phyloP scores from a whole-genome alignment of 2,329 filamentous ascomycete species.

The Coniochaeta sp. region DNA sequence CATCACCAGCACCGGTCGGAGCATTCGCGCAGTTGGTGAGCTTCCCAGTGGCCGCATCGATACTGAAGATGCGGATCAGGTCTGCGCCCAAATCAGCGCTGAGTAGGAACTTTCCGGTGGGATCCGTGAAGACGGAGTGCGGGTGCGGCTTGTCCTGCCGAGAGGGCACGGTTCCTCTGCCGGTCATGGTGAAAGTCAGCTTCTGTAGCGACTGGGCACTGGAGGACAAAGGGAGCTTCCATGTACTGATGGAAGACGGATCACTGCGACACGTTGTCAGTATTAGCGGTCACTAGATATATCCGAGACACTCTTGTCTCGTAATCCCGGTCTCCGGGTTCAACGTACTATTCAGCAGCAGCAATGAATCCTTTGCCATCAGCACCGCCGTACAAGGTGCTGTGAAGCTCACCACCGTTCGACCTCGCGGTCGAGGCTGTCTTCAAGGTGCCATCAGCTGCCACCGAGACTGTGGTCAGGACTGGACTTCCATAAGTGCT shows the following conservation, averaged over 20 bases:
- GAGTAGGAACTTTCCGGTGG: slow-evolving; percentile 39
- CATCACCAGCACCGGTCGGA: slow-evolving; percentile 35
- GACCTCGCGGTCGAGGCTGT: slow-evolving; percentile 18
- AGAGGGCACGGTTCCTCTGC: slow-evolving; percentile 31
- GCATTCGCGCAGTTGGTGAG: slow-evolving; percentile 37
- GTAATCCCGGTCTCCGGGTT: neutral
- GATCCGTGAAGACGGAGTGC: slow-evolving; percentile 42
- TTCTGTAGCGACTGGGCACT: slow-evolving; percentile 24
- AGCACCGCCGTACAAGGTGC: slow-evolving; percentile 28
- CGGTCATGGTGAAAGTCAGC: slow-evolving; percentile 31
- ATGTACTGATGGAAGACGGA: slow-evolving; percentile 34
- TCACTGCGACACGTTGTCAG: slow-evolving; percentile 19
- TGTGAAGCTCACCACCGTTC: slow-evolving; percentile 21
- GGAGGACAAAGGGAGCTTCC: slow-evolving; percentile 28
- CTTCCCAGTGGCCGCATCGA: slow-evolving; percentile 33
- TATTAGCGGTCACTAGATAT: neutral
- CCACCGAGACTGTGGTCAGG: slow-evolving; percentile 25
- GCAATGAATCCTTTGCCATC: slow-evolving; percentile 33
- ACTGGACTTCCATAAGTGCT: slow-evolving; percentile 25
- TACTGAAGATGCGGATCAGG: slow-evolving; percentile 43
- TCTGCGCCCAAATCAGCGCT: slow-evolving; percentile 48
- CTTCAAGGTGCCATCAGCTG: slow-evolving; percentile 21
- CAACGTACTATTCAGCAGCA: slow-evolving; percentile 33
- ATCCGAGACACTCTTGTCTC: neutral
- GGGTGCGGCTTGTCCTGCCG: slow-evolving; percentile 51